phyloP scores from a whole-genome alignment of 345 rosid species.

The Camelina sativa region DNA sequence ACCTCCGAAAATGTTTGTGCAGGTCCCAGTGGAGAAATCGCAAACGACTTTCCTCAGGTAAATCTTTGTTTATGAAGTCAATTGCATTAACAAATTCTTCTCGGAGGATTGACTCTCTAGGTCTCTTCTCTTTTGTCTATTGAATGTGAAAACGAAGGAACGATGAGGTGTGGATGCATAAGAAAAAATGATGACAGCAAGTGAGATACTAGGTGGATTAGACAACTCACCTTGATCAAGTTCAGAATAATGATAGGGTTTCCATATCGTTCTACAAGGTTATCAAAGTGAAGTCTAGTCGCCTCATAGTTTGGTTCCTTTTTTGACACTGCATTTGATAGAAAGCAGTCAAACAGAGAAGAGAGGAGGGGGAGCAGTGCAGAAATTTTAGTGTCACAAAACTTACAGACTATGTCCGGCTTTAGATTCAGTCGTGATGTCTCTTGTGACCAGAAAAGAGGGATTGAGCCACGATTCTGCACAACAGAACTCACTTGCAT shows the following conservation, averaged over 20 bases:
- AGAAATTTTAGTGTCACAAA: conserved; percentile 33
- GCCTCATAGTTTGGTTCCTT: conserved; percentile 82
- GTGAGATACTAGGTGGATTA: conserved; percentile 6
- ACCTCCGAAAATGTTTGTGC: conserved; percentile 87
- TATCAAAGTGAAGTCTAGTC: conserved; percentile 89
- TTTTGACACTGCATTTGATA: conserved; percentile 64
- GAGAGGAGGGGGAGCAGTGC: not conserved
- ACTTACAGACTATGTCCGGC: conserved; percentile 90
- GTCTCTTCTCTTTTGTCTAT: conserved; percentile 53
- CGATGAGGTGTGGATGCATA: not conserved
- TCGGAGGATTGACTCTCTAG: conserved; percentile 94
- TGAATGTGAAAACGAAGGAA: conserved; percentile 24
- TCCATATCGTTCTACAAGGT: conserved; percentile 87
- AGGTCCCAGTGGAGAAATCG: conserved; percentile 61
- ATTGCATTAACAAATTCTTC: conserved; percentile 95
- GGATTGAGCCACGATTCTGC: conserved; percentile 96
- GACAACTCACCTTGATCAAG: conserved; percentile 74
- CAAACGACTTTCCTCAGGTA: conserved; percentile 71
- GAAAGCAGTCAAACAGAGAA: conserved; percentile 20
- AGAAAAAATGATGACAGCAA: conserved; percentile 5
- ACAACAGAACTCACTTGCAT: conserved; percentile 79
- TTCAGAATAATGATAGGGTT: conserved; percentile 90
- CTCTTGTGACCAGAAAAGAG: conserved; percentile 97
- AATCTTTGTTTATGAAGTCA: conserved; percentile 82
- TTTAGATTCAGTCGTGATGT: conserved; percentile 89